Conservation (phyloP, 306 rosid species). For the Glycine latifolia region DNA sequence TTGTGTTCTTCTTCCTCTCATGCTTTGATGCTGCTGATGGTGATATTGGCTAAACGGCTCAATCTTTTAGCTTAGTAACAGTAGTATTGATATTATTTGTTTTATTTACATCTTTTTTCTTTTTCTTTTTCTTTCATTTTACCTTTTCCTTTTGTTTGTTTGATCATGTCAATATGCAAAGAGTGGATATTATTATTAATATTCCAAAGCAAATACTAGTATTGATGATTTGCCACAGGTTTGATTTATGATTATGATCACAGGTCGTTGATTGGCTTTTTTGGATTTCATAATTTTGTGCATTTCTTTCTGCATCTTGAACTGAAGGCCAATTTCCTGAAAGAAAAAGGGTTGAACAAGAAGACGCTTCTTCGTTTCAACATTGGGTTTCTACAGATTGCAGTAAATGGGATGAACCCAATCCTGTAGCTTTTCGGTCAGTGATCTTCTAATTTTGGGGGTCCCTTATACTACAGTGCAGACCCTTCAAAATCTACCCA, state of each 20-base stretch:
- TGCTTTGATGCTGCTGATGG: conserved; percentile 49
- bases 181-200: conserved; percentile 28
- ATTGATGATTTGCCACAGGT: conserved; percentile 15
- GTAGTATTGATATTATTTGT: conserved; percentile 2
- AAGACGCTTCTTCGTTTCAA: conserved; percentile 30
- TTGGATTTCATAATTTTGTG: conserved; percentile 10
- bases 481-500: conserved; percentile 54
- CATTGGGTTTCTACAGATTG: conserved; percentile 33
- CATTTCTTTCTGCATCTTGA: conserved; percentile 22
- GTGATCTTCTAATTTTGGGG: conserved; percentile 48
- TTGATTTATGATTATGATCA: conserved; percentile 34
- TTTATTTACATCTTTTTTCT: neutral
- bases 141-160: neutral
- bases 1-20: conserved; percentile 33
- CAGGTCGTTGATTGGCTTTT: neutral
- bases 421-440: conserved; percentile 49
- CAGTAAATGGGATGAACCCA: conserved; percentile 37
- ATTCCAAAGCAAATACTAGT: conserved; percentile 42
- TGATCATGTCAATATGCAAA: conserved; percentile 31
- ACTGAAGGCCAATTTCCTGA: conserved; percentile 38
- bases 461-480: conserved; percentile 36
- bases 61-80: conserved; percentile 54
- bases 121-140: neutral
- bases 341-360: neutral
- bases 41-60: conserved; percentile 86